Evolutionary conservation across 139 green algal genomes (phyloP).

Genomic region (Zygnema cylindricum): DNA sequence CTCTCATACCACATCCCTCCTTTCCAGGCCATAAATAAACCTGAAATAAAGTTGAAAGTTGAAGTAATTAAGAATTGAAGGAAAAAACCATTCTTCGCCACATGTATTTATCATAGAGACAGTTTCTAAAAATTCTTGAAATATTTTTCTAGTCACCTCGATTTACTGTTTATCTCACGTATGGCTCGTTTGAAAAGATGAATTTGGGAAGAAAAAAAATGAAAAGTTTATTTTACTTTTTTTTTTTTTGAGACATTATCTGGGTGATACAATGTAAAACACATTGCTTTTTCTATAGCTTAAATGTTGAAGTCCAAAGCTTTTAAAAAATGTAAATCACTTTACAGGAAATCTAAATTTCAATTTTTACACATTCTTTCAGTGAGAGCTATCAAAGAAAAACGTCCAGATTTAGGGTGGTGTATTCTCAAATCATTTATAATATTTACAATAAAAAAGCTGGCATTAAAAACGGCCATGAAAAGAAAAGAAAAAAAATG

Average conservation of each 20-base stretch:
- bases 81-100: not conserved
- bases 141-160: not conserved
- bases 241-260: too few species aligned
- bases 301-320: too few species aligned
- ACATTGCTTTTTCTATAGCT: too few species aligned
- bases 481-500: not conserved
- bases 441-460: too few species aligned
- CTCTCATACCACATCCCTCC: slow-evolving; percentile 42
- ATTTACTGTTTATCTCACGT: not conserved
- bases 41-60: slow-evolving; percentile 3
- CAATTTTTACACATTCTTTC: too few species aligned
- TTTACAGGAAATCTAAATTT: too few species aligned
- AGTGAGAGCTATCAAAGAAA: too few species aligned
- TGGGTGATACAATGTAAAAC: too few species aligned
- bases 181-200: not conserved
- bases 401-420: too few species aligned
- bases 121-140: slow-evolving; percentile 9
- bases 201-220: not conserved
- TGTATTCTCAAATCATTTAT: too few species aligned
- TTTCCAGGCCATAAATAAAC: slow-evolving; percentile 59
- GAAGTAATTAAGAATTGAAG: not conserved
- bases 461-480: too few species aligned
- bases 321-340: too few species aligned
- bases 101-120: not conserved
- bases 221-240: slow-evolving; percentile 6